phyloP scores from a whole-genome alignment of 2,329 filamentous ascomycete species.

The Dryadomyces quercus-mongolicae region DNA sequence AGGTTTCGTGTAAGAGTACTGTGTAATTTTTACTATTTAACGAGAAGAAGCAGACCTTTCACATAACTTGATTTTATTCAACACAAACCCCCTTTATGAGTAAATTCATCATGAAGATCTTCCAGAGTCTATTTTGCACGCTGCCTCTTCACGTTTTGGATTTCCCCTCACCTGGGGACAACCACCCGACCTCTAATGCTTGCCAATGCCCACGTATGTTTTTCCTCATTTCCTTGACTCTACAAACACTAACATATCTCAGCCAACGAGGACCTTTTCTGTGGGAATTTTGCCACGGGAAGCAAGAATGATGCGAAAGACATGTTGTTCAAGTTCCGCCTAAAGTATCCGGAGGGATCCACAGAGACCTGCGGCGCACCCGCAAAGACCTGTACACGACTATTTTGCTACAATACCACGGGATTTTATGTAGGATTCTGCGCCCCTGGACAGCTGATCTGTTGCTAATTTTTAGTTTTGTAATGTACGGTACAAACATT shows the following conservation, averaged over 20 bases:
- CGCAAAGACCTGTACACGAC: background rate
- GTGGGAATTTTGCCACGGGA: constrained; percentile 1
- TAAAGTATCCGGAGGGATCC: background rate
- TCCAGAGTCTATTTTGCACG: too few relatives aligned
- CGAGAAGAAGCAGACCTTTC: too few relatives aligned
- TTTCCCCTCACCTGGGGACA: too few relatives aligned
- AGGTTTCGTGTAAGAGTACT: too few relatives aligned
- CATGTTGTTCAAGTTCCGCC: constrained; percentile 1
- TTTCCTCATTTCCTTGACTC: too few relatives aligned
- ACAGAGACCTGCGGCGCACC: constrained; percentile 1
- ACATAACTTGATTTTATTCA: too few relatives aligned
- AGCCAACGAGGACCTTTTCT: background rate
- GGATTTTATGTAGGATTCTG: constrained; percentile 4
- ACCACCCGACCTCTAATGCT: too few relatives aligned
- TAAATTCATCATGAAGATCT: too few relatives aligned
- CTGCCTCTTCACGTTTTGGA: too few relatives aligned
- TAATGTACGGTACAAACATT: background rate
- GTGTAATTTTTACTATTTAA: too few relatives aligned
- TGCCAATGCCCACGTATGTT: too few relatives aligned
- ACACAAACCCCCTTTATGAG: too few relatives aligned
- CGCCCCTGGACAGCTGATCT: background rate
- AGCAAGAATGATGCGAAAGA: constrained; percentile 4
- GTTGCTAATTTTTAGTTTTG: background rate
- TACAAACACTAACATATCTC: background rate
- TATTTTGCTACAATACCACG: constrained; percentile 4